These are phyloP conservation scores for Neocatenulostroma microsporum DNA, from an alignment of 2,329 filamentous ascomycete species.

Conservation along the genomic window DNA sequence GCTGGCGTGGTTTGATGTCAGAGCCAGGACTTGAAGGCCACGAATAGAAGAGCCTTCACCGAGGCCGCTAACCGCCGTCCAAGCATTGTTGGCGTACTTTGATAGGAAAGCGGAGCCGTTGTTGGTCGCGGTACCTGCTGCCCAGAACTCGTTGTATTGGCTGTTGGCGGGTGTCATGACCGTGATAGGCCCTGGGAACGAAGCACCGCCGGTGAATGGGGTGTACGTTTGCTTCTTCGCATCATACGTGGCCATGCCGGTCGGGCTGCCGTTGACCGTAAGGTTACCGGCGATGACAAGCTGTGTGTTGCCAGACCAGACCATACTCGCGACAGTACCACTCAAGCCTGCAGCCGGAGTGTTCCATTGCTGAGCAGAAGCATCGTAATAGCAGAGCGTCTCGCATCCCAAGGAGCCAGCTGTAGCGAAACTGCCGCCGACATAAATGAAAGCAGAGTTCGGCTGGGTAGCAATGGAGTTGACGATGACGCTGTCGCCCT, in stretches of 20 bases:
- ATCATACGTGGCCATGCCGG: conserved; percentile 67
- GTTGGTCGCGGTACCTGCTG: conserved; percentile 54
- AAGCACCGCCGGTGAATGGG: conserved; percentile 51
- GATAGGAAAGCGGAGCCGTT: conserved; percentile 69
- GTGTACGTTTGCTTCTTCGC: conserved; percentile 60
- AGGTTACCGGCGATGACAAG: conserved; percentile 74
- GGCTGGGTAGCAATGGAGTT: conserved; percentile 68
- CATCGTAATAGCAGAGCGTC: conserved; percentile 72
- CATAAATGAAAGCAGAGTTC: conserved; percentile 65
- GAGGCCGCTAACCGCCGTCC: conserved; percentile 60
- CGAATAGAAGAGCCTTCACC: conserved; percentile 60
- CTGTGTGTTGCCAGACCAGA: conserved; percentile 65
- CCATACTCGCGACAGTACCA: conserved; percentile 63
- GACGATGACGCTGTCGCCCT: conserved; percentile 61
- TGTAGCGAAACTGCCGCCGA: conserved; percentile 75
- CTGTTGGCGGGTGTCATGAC: conserved; percentile 66
- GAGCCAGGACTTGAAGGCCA: conserved; percentile 71
- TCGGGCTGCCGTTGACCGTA: conserved; percentile 55
- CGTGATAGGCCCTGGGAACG: conserved; percentile 72
- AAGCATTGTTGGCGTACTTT: conserved; percentile 65
- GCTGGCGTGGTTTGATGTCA: conserved; percentile 59
- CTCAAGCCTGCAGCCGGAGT: conserved; percentile 64
- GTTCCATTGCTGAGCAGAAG: conserved; percentile 65
- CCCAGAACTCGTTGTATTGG: conserved; percentile 70
- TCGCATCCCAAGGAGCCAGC: conserved; percentile 79